A percentile compares a stretch with the other conserved stretches of the same genome.
Conservation (phyloP, 345 rosid genomes). For the Brassica napus region DNA sequence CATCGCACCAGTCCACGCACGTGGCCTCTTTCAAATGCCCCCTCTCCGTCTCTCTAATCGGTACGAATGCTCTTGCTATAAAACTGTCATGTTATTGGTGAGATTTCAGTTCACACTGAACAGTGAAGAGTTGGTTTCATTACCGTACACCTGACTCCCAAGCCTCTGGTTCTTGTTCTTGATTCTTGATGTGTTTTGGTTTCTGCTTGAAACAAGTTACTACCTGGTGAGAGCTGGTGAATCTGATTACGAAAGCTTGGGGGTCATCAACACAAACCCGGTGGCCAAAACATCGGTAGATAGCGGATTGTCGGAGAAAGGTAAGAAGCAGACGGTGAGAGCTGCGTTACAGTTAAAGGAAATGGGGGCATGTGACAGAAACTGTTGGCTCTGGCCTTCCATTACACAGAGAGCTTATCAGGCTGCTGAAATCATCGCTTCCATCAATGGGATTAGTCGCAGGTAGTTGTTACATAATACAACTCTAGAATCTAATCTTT, state of each 20-base stretch:
- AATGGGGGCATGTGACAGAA: slow-evolving; percentile 74
- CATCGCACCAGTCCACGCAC: slow-evolving; percentile 43
- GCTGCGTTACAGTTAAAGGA: slow-evolving; percentile 70
- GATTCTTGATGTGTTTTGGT: slow-evolving; percentile 11
- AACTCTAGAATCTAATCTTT: background rate
- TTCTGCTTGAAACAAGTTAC: slow-evolving; percentile 53
- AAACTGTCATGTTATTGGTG: background rate
- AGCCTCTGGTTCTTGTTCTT: background rate
- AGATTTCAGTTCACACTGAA: background rate
- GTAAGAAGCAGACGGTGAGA: slow-evolving; percentile 74
- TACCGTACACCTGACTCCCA: background rate
- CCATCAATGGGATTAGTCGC: slow-evolving; percentile 69
- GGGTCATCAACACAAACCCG: slow-evolving; percentile 88
- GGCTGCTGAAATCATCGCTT: slow-evolving; percentile 84
- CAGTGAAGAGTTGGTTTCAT: background rate
- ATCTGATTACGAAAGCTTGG: slow-evolving; percentile 75
- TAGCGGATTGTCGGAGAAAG: slow-evolving; percentile 76
- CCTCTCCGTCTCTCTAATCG: slow-evolving; percentile 59
- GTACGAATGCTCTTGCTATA: slow-evolving; percentile 29
- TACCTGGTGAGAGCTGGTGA: slow-evolving; percentile 91
- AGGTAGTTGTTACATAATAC: slow-evolving; percentile 43
- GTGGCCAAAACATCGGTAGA: slow-evolving; percentile 87
- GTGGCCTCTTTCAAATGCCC: slow-evolving; percentile 81
- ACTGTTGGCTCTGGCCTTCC: slow-evolving; percentile 98
- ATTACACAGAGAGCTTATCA: slow-evolving; percentile 96